phyloP scores from a whole-genome alignment of 1,284 basidiomycete genomes.

The Ustilago tritici region DNA sequence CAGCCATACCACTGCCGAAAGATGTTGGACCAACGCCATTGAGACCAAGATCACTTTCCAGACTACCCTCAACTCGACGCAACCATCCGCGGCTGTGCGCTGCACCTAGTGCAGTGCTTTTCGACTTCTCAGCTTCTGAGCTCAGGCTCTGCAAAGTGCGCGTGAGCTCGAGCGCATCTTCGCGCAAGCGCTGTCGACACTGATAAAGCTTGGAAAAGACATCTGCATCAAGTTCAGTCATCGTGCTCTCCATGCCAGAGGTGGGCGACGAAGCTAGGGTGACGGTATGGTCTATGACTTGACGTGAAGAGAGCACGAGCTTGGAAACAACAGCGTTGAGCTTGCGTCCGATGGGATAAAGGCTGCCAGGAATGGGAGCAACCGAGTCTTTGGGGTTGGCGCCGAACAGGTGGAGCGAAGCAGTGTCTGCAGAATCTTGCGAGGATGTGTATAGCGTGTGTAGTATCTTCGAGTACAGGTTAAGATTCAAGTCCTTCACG shows the following conservation, averaged over 20 bases:
- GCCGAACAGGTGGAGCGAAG: conserved; percentile 19
- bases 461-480: conserved; percentile 26
- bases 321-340: conserved; percentile 72
- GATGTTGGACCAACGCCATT: conserved; percentile 49
- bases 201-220: conserved; percentile 56
- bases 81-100: conserved; percentile 46
- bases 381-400: conserved; percentile 27
- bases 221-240: conserved; percentile 50
- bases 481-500: conserved; percentile 11
- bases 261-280: conserved; percentile 49
- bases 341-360: conserved; percentile 71
- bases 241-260: conserved; percentile 45
- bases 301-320: conserved; percentile 71
- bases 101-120: conserved; percentile 38
- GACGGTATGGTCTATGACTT: conserved; percentile 65
- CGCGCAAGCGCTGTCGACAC: conserved; percentile 60
- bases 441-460: conserved; percentile 20
- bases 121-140: conserved; percentile 44
- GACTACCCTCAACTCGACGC: conserved; percentile 38
- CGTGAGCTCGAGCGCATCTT: conserved; percentile 59
- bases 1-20: conserved; percentile 67
- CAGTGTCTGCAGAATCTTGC: conserved; percentile 6
- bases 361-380: conserved; percentile 28
- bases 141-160: conserved; percentile 42
- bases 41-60: conserved; percentile 54